Base-by-base conservation (phyloP, 176 grass and related monocot genomes). In the Luzula sylvatica region DNA sequence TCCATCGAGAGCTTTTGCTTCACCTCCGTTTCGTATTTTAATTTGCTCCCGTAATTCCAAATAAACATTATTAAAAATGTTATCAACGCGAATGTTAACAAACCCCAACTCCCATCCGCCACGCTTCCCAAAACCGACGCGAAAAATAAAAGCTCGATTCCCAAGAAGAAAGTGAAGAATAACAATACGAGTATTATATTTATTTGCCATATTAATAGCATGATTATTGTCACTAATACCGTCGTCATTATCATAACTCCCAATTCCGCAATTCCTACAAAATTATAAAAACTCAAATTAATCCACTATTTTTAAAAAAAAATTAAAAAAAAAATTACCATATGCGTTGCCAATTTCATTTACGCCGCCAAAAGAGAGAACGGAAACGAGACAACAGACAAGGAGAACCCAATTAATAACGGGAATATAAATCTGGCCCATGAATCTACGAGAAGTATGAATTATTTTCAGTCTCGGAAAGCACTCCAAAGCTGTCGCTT, bases 331-430 rank as follows among this genome's bases (percentile, higher is more conserved):
- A 56, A 29, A 38, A 32, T 66, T 56, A 96, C 92, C 92, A 58
- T 96, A 96, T 75, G 92, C 92, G 86, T 89, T 96, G 45, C 92
- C 85, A 6, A 96, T 96, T 77, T 96, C 92, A 52, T 82, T 86
- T 49, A 96, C 89, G 78, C 81, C 89, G 48, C 92, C 81, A 80
- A 96, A 96, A 42, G 58, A 41, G 7, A 56, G 65, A 54, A 96
- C 92, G 70, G 89, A 96, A 3, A 68, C 71, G 20, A 96, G 63
- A 70, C 92, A 90, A 46, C 66, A 96, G 67, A 82, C 78, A 26
- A 89, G 52, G 66, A 96, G 71, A 71, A 89, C 81, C 92, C 92
- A 89, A 71, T 96, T 96, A 67, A 96, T 72, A 56, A 96, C 81
- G 47, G 92, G 92, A 24, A 96, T 96, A 61, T 96, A 96, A 76